Percentiles rank a stretch among this genome's conserved stretches.
phyloP scores from a whole-genome alignment of 192 early-diverging fungal genomes.

The Gonapodya sp. region DNA sequence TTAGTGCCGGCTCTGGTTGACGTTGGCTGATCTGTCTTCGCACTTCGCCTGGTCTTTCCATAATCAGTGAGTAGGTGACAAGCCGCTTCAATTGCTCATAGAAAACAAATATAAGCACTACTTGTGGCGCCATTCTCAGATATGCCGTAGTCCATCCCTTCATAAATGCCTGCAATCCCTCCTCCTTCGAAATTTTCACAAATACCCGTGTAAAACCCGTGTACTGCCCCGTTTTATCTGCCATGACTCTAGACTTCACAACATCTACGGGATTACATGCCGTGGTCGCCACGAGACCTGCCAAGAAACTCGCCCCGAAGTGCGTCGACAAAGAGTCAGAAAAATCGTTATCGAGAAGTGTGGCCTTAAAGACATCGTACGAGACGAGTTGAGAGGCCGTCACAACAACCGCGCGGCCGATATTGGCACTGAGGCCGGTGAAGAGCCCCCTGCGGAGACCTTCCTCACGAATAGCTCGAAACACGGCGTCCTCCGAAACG shows the following conservation, averaged over 20 bases:
- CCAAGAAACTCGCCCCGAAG: neutral
- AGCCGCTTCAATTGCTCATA: conserved; percentile 5
- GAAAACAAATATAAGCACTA: conserved; percentile 11
- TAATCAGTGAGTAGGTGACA: neutral
- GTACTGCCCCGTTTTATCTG: conserved; percentile 1
- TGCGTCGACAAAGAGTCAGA: conserved; percentile 1
- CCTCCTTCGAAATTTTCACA: neutral
- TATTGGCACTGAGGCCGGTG: neutral
- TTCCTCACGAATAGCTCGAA: neutral
- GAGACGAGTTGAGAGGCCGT: conserved; percentile 6
- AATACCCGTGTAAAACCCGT: neutral
- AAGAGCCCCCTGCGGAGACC: conserved; percentile 1
- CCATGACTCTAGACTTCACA: conserved; percentile 3
- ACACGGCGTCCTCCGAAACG: conserved; percentile 18
- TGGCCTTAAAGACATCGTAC: conserved; percentile 3
- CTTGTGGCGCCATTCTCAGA: neutral
- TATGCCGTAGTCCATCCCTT: conserved; percentile 6
- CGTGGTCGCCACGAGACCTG: conserved; percentile 4
- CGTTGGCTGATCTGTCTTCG: neutral
- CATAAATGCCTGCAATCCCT: neutral
- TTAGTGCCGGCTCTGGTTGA: neutral
- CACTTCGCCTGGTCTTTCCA: neutral
- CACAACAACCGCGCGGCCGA: neutral
- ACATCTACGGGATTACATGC: conserved; percentile 3
- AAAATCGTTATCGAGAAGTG: neutral